Conservation (phyloP, 176 grass and related monocot genomes). For the Hordeum marinum region DNA sequence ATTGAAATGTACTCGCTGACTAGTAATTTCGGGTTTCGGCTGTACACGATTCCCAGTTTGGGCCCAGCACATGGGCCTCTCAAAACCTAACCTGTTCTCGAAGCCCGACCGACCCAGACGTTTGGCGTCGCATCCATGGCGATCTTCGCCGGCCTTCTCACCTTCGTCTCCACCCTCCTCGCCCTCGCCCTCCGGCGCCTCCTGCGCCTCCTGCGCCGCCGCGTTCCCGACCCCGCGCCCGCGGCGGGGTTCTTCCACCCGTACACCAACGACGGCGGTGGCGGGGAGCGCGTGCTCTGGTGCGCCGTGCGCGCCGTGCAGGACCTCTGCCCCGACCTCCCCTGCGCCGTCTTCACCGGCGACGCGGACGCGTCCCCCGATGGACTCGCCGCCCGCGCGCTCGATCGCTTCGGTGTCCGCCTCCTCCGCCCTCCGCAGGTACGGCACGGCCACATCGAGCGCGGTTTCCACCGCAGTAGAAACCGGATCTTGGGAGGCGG, state of each 20-base stretch:
- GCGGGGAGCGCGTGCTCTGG: slow-evolving; percentile 92
- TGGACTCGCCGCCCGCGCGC: slow-evolving; percentile 39
- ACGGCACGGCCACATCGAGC: neutral
- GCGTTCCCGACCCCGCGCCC: neutral
- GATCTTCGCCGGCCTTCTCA: slow-evolving; percentile 30
- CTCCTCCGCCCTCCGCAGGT: slow-evolving; percentile 70
- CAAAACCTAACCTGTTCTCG: too few species aligned
- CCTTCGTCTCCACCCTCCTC: slow-evolving; percentile 27
- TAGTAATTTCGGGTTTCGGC: too few species aligned
- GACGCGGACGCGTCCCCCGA: slow-evolving; percentile 70
- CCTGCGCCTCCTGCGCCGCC: neutral
- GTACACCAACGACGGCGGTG: slow-evolving; percentile 92
- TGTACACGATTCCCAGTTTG: too few species aligned
- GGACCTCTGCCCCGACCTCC: slow-evolving; percentile 57
- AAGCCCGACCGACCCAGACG: neutral
- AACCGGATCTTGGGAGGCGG: slow-evolving; percentile 3
- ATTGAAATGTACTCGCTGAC: too few species aligned
- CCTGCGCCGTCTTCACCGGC: slow-evolving; percentile 72
- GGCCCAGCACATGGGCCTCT: too few species aligned
- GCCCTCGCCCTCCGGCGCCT: slow-evolving; percentile 15
- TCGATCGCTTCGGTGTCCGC: slow-evolving; percentile 70
- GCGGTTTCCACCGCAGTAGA: neutral
- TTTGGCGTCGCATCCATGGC: slow-evolving; percentile 31
- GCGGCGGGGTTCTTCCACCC: slow-evolving; percentile 76
- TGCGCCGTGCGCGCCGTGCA: slow-evolving; percentile 83